phyloP scores from a whole-genome alignment of 257 asterid species.

The Primulina huaijiensis region DNA sequence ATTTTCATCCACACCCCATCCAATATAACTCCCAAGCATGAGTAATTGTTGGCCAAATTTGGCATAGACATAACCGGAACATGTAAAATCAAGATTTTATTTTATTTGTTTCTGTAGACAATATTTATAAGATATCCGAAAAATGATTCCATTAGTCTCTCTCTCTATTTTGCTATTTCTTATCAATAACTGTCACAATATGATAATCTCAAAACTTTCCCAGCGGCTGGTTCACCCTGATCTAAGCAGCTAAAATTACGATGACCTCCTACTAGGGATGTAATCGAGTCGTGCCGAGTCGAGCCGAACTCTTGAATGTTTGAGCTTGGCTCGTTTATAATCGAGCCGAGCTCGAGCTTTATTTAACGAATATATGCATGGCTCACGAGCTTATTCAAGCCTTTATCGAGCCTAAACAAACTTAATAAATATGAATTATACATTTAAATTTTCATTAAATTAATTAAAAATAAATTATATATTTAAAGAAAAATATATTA shows the following conservation, averaged over 20 bases:
- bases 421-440: too few relatives aligned
- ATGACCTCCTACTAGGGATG: not conserved
- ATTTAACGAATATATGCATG: too few relatives aligned
- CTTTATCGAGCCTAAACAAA: too few relatives aligned
- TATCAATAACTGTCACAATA: not conserved
- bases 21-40: not conserved
- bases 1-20: not conserved
- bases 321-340: too few relatives aligned
- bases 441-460: too few relatives aligned
- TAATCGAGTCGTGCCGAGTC: too few relatives aligned
- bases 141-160: not conserved
- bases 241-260: not conserved
- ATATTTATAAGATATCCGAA: not conserved
- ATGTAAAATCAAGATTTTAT: not conserved
- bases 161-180: not conserved
- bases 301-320: too few relatives aligned
- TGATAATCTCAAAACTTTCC: too few relatives aligned
- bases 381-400: too few relatives aligned
- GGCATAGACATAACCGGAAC: slow-evolving; percentile 7
- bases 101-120: not conserved
- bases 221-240: not conserved
- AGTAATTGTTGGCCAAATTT: not conserved
- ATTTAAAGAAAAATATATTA: too few relatives aligned
- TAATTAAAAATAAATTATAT: too few relatives aligned
- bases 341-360: too few relatives aligned